Conservation (phyloP, 1,284 basidiomycete genomes). For the Pseudozyma tsukubaensis region DNA sequence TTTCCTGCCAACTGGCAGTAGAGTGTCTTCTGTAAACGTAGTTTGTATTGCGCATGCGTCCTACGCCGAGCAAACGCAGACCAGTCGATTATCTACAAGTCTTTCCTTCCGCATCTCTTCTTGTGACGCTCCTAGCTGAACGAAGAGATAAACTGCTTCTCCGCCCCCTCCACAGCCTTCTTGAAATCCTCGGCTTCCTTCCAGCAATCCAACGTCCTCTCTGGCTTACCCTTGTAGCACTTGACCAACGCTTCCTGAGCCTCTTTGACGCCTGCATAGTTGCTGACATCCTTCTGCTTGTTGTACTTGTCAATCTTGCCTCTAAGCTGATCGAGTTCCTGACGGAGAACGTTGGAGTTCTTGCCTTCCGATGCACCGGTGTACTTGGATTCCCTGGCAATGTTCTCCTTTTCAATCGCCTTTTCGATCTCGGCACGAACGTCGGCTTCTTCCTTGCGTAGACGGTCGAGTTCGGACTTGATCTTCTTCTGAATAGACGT, state of each 20-base stretch:
- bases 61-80: neutral
- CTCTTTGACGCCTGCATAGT: conserved; percentile 74
- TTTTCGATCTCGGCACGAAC: conserved; percentile 61
- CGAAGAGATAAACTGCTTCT: conserved; percentile 70
- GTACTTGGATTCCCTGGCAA: conserved; percentile 56
- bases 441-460: conserved; percentile 62
- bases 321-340: conserved; percentile 62
- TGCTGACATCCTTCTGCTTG: conserved; percentile 73
- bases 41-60: neutral
- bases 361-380: conserved; percentile 52
- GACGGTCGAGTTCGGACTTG: conserved; percentile 56
- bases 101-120: neutral
- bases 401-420: conserved; percentile 65
- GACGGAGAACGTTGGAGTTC: conserved; percentile 57
- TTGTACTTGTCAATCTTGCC: conserved; percentile 80
- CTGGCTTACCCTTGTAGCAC: conserved; percentile 80
- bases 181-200: conserved; percentile 80
- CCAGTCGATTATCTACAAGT: conserved; percentile 3
- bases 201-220: conserved; percentile 80
- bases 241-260: conserved; percentile 75
- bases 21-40: too few species aligned
- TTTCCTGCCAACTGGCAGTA: too few species aligned
- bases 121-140: conserved; percentile 16
- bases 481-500: conserved; percentile 62
- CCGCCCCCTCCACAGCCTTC: conserved; percentile 76